Conservation (phyloP, 768 basidiomycete species). For the Pleurotus pulmonarius region DNA sequence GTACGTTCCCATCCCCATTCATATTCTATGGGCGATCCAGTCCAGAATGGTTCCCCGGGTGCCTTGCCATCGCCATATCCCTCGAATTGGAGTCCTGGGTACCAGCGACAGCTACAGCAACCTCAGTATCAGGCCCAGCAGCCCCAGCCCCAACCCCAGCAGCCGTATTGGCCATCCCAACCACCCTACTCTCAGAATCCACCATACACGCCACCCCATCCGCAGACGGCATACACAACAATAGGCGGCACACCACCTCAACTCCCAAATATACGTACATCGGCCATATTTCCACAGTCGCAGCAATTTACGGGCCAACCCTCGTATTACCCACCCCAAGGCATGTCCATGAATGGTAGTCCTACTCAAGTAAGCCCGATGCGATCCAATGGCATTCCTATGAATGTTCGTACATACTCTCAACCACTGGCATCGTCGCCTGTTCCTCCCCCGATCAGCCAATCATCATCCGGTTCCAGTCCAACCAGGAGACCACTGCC, state of each 20-base stretch:
- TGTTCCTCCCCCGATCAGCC: neutral
- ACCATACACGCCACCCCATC: slow-evolving; percentile 6
- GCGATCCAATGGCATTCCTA: neutral
- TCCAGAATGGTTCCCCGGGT: neutral
- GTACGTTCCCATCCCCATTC: slow-evolving; percentile 6
- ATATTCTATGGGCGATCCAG: slow-evolving; percentile 3
- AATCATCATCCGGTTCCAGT: neutral
- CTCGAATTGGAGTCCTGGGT: neutral
- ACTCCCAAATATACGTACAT: slow-evolving; percentile 1
- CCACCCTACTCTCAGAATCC: slow-evolving; percentile 13
- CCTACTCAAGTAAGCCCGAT: neutral
- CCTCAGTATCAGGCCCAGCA: slow-evolving; percentile 10
- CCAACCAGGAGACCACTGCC: slow-evolving; percentile 4
- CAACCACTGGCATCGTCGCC: neutral
- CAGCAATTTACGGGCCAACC: neutral
- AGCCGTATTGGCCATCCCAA: slow-evolving; percentile 17
- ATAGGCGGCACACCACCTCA: slow-evolving; percentile 7
- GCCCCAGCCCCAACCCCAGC: slow-evolving; percentile 17
- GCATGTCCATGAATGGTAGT: neutral
- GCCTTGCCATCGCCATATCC: slow-evolving; percentile 3
- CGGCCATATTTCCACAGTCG: neutral
- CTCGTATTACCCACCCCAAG: neutral
- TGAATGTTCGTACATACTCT: neutral
- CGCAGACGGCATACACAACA: neutral
- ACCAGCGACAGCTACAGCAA: slow-evolving; percentile 16